Evolutionary conservation across 768 basidiomycete species (phyloP).

Genomic region (Lactarius hengduanensis): DNA sequence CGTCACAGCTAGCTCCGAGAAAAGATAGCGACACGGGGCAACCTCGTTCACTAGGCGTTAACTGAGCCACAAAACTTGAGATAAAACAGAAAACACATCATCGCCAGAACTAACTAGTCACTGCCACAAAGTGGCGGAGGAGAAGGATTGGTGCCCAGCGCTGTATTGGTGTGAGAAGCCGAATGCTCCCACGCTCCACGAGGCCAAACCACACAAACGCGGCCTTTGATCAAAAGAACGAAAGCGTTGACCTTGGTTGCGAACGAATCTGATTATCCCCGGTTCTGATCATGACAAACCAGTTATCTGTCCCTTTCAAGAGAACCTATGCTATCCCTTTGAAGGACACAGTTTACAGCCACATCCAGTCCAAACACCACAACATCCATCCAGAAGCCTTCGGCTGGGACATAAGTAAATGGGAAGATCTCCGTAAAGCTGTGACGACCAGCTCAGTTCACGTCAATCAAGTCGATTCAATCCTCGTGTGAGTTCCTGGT

Average conservation of each 20-base stretch:
- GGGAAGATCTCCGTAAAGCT: slow-evolving; percentile 66
- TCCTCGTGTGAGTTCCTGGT: slow-evolving; percentile 53
- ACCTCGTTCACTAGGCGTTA: neutral
- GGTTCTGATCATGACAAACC: slow-evolving; percentile 62
- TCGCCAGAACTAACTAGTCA: neutral
- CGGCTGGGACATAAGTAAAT: slow-evolving; percentile 68
- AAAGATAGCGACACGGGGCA: slow-evolving; percentile 2
- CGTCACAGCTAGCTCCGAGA: slow-evolving; percentile 2
- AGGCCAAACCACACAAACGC: neutral
- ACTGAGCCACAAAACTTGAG: neutral
- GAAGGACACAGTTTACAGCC: slow-evolving; percentile 54
- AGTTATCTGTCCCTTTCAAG: slow-evolving; percentile 74
- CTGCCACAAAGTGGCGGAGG: neutral
- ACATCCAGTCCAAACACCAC: slow-evolving; percentile 60
- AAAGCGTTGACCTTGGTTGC: neutral
- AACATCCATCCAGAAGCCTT: slow-evolving; percentile 85
- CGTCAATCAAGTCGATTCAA: slow-evolving; percentile 51
- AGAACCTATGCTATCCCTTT: slow-evolving; percentile 58
- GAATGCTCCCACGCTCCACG: neutral
- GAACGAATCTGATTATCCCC: neutral
- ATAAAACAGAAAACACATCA: neutral
- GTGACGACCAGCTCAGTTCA: slow-evolving; percentile 51
- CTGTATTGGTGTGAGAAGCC: neutral
- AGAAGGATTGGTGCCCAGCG: neutral
- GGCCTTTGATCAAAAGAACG: neutral